Base-by-base conservation (phyloP, 345 rosid genomes). In the Linum usitatissimum region DNA sequence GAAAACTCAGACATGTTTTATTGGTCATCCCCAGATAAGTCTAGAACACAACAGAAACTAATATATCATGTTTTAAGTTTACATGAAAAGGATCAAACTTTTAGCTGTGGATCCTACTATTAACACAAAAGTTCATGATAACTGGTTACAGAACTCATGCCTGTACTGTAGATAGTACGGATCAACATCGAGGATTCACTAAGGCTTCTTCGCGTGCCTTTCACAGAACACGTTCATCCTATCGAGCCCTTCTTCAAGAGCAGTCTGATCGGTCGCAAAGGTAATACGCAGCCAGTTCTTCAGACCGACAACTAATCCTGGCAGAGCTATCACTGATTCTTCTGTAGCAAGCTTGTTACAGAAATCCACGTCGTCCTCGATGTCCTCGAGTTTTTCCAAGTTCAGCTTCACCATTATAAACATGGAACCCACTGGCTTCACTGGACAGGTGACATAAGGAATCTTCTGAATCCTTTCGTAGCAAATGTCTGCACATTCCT, bases 251-350 rank as follows among this genome's bases (percentile, higher is more conserved):
- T 86, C 96, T 73, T 80, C 92, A 0, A 86, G 85, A 2, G 91
- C 73, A 17, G 59, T 60, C 21, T 87, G 86, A 75, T 92, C 93
- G 0, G 71, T 91, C 0, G 96, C 98, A 38, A 89, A 92, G 4
- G 94, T 92, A 56, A 92, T 65, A 10, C 97, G 85, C 6, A 89
- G 62, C 95, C 98, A 89, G 66, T 89, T 71, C 62, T 84, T 85
- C 19, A 85, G 70, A 64, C 98, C 98, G 59, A 92, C 93, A 0
- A 91, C 86, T 13, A 88, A 77, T 65, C 98, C 98, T 92, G 98
- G 96, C 75, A 92, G 96, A 79, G 89, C 72, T 42, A 89, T 85
- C 38, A 92, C 86, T n/a, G 90, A 84, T 86, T 92, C 98, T 76
- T 92, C 98, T 76, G 80, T 81, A 38, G 86, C 97, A 60, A 92